These are phyloP conservation scores for Fraxinus anomala DNA, from an alignment of 257 asterid genomes.

Conservation along the genomic window DNA sequence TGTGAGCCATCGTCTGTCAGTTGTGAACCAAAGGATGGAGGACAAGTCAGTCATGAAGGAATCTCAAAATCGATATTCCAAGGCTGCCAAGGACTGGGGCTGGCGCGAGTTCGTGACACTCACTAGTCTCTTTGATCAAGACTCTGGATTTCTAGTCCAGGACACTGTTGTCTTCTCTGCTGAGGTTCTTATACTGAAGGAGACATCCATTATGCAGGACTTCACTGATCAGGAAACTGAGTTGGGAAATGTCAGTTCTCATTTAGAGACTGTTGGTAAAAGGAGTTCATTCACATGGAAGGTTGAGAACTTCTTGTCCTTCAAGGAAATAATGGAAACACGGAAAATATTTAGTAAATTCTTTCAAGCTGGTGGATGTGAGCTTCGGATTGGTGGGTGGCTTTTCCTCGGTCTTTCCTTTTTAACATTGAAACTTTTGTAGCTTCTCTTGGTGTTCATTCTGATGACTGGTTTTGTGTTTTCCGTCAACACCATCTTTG, in stretches of 20 bases:
- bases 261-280: conserved; percentile 54
- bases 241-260: conserved; percentile 48
- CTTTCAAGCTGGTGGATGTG: conserved; percentile 99
- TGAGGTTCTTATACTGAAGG: conserved; percentile 96
- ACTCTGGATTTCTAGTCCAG: conserved; percentile 93
- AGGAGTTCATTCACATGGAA: conserved; percentile 95
- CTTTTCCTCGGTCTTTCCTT: conserved; percentile 29
- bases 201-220: conserved; percentile 80
- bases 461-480: conserved; percentile 32
- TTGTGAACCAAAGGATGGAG: conserved; percentile 79
- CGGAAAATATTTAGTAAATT: conserved; percentile 96
- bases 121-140: conserved; percentile 98
- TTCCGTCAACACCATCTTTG: conserved; percentile 28
- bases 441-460: conserved; percentile 28
- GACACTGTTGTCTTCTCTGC: conserved; percentile 90
- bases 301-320: conserved; percentile 96
- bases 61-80: conserved; percentile 98
- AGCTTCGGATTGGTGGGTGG: conserved; percentile 96
- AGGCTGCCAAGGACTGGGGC: conserved; percentile 99
- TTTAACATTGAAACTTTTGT: conserved; percentile 27
- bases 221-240: conserved; percentile 62
- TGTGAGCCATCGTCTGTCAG: conserved; percentile 96
- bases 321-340: conserved; percentile 98
- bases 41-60: conserved; percentile 94
- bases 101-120: conserved; percentile 99